Conservation (phyloP, 257 asterid genomes). For the Haberlea rhodopensis region DNA sequence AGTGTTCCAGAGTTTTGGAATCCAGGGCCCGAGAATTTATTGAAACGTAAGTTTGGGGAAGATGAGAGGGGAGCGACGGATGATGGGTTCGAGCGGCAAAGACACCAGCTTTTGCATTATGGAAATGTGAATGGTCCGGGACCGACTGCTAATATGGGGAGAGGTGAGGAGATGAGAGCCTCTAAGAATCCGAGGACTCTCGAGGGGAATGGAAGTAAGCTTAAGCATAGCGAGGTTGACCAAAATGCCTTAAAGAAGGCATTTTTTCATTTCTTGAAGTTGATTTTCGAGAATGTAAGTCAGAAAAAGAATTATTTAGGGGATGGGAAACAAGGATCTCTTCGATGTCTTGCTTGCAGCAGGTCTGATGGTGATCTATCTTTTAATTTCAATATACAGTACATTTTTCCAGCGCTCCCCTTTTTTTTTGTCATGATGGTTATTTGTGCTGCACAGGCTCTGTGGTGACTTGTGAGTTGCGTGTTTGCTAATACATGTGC, state of each 20-base stretch:
- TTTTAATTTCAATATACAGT: constrained; percentile 23
- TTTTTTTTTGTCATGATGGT: constrained; percentile 20
- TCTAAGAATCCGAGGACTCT: constrained; percentile 47
- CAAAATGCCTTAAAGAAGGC: constrained; percentile 55
- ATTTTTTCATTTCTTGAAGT: constrained; percentile 64
- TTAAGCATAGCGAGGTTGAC: constrained; percentile 63
- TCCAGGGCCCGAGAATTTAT: constrained; percentile 41
- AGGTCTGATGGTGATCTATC: constrained; percentile 51
- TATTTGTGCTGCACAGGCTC: neutral
- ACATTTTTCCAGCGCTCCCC: neutral
- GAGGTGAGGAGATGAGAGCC: constrained; percentile 55
- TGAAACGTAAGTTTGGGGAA: constrained; percentile 77
- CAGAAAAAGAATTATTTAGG: constrained; percentile 66
- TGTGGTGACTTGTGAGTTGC: neutral
- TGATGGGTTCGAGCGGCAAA: constrained; percentile 83
- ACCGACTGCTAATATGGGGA: constrained; percentile 41
- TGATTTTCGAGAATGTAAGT: constrained; percentile 52
- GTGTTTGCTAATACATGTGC: constrained; percentile 1
- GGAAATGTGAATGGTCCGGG: constrained; percentile 65
- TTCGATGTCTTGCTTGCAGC: constrained; percentile 69
- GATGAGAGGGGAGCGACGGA: constrained; percentile 59
- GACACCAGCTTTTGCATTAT: constrained; percentile 84
- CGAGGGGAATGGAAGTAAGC: constrained; percentile 42
- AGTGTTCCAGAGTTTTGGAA: constrained; percentile 51
- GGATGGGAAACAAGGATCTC: constrained; percentile 71